Evolutionary conservation across 148 eudicot genomes (phyloP).

Genomic region (Vaccinium corymbosum): DNA sequence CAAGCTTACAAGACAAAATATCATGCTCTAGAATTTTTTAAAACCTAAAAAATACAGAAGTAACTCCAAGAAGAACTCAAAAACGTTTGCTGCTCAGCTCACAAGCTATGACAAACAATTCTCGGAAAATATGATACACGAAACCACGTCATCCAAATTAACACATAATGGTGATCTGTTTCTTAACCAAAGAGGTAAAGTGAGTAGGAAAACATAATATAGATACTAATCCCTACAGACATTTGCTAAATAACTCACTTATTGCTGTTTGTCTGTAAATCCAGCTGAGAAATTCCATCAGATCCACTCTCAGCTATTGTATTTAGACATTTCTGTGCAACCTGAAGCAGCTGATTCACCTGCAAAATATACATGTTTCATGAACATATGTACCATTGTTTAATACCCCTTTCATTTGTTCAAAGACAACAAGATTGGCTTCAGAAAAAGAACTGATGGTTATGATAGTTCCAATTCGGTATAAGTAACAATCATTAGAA

Average conservation of each 20-base stretch:
- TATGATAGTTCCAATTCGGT: neutral
- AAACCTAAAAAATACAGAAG: neutral
- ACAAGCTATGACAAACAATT: constrained; percentile 3
- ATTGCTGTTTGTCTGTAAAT: constrained; percentile 73
- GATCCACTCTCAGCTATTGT: constrained; percentile 71
- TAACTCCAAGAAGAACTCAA: neutral
- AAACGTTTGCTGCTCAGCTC: neutral
- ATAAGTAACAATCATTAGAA: neutral
- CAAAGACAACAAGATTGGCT: neutral
- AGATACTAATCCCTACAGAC: neutral
- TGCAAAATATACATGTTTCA: constrained; percentile 25
- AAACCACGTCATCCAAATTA: neutral
- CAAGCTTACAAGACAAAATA: neutral
- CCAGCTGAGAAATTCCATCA: constrained; percentile 72
- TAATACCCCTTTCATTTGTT: neutral
- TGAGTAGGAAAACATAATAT: neutral
- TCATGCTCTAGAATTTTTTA: neutral
- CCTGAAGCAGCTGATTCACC: constrained; percentile 90
- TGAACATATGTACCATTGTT: neutral
- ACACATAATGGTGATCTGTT: neutral
- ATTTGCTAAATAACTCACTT: constrained; percentile 48
- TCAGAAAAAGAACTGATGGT: neutral
- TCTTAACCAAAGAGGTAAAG: neutral
- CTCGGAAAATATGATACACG: neutral
- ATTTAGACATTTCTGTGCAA: constrained; percentile 88